Base-by-base conservation (phyloP, 176 grass and related monocot genomes). In the Oropetium thomaeum region DNA sequence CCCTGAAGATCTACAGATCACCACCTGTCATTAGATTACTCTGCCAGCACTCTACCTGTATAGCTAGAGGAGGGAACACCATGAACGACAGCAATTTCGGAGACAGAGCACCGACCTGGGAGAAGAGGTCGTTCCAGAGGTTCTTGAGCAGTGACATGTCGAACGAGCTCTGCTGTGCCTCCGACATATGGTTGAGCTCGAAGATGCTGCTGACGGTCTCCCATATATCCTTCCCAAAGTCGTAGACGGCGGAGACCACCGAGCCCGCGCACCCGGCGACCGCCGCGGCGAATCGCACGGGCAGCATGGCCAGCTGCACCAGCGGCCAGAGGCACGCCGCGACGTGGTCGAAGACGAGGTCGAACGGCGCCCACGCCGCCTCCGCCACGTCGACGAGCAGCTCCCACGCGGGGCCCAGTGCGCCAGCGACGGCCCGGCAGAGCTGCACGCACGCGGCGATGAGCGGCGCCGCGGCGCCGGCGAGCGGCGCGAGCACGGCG, bases 81-180 rank as follows among this genome's bases (percentile, higher is more conserved):
- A n/a, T n/a, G n/a, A n/a, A n/a, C n/a, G n/a, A n/a, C n/a, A n/a
- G n/a, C n/a, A n/a, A n/a, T n/a, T n/a, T n/a, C n/a, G n/a, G n/a
- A n/a, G n/a, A n/a, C n/a, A n/a, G n/a, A n/a, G n/a, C n/a, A n/a
- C n/a, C n/a, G n/a, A 93, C 91, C 81, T 93, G 93, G 0, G 93
- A 97, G 63, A 97, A 93, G 79, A 97, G 90, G 38, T 97, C 90
- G 45, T 97, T 90, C 93, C 93, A 97, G 17, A 97, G 71, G 1
- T 70, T 62, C 47, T 85, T 82, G 73, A 89, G 81, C 13, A 81
- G 74, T 29, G 90, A 90, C 25, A 85, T 88, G 58, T 93, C 93
- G 4, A 83, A 82, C 19, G 79, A 25, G 42, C 83, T 84, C 47
- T 86, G 86, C 51, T 90, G 78, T 15, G 76, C 79, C 83, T 90